Evolutionary conservation across 169 alveolate genomes (phyloP).

Genomic region (Eimeria sp.): DNA sequence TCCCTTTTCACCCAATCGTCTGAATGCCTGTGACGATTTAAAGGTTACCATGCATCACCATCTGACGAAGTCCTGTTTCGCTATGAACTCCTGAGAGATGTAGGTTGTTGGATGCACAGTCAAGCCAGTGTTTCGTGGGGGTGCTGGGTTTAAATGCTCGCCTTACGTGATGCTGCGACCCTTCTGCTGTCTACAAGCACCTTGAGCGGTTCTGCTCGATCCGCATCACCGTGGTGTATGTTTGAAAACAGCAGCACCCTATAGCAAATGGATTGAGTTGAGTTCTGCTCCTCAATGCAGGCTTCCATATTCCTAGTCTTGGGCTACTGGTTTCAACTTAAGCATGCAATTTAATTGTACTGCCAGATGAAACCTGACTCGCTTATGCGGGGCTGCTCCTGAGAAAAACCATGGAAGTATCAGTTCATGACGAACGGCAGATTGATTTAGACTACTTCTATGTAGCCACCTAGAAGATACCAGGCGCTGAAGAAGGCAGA

Average conservation of each 20-base stretch:
- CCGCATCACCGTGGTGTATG: slow-evolving; percentile 19
- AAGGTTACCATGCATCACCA: slow-evolving; percentile 71
- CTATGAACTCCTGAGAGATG: not conserved
- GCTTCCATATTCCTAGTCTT: slow-evolving; percentile 80
- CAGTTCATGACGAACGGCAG: not conserved
- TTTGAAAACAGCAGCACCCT: slow-evolving; percentile 77
- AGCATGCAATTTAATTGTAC: not conserved
- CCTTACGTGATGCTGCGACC: slow-evolving; percentile 65
- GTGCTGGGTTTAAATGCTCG: slow-evolving; percentile 65
- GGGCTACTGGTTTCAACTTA: slow-evolving; percentile 65
- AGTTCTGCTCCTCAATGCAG: slow-evolving; percentile 65
- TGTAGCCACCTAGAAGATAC: not conserved
- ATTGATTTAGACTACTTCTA: not conserved
- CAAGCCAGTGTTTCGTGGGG: not conserved
- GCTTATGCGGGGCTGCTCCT: slow-evolving; percentile 74
- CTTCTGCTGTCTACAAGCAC: slow-evolving; percentile 74
- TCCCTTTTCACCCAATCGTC: not conserved
- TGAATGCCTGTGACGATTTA: slow-evolving; percentile 4
- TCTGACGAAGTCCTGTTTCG: not conserved
- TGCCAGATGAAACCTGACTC: slow-evolving; percentile 12
- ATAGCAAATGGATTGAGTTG: slow-evolving; percentile 68
- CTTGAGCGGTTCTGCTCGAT: not conserved
- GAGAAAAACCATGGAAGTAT: slow-evolving; percentile 77
- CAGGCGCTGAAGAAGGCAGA: too few relatives aligned
- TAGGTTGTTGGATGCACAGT: not conserved